Percentiles rank a stretch among this genome's conserved stretches.
phyloP scores from a whole-genome alignment of 371 early-diverging fungal species.

The Blastocladiella emersonii region DNA sequence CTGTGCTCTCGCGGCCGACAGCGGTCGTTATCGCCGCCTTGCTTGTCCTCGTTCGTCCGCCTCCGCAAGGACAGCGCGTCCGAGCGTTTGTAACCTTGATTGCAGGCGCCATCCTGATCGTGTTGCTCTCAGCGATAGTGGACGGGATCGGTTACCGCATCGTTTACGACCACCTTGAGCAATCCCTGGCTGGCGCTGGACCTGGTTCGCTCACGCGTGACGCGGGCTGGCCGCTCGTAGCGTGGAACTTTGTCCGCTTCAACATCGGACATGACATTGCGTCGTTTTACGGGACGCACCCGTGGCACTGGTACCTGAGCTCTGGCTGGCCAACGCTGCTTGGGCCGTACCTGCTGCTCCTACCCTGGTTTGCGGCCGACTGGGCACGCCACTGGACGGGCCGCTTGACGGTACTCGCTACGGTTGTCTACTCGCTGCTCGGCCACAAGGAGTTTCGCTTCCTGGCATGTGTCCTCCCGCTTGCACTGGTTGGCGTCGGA shows the following conservation, averaged over 20 bases:
- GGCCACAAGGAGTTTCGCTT: slow-evolving; percentile 91
- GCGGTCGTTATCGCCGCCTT: too few species aligned
- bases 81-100: too few species aligned
- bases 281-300: slow-evolving; percentile 73
- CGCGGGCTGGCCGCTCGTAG: slow-evolving; percentile 48
- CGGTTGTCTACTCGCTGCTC: slow-evolving; percentile 52
- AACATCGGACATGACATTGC: slow-evolving; percentile 66
- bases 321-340: slow-evolving; percentile 65
- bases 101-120: too few species aligned
- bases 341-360: slow-evolving; percentile 53
- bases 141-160: too few species aligned
- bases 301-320: slow-evolving; percentile 78
- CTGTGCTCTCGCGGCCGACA: slow-evolving; percentile 8
- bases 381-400: slow-evolving; percentile 7
- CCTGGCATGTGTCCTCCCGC: slow-evolving; percentile 68
- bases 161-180: too few species aligned
- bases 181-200: neutral
- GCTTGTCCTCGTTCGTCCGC: too few species aligned
- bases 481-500: slow-evolving; percentile 48
- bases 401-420: slow-evolving; percentile 27
- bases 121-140: too few species aligned
- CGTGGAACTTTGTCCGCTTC: slow-evolving; percentile 55
- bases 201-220: slow-evolving; percentile 4
- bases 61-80: too few species aligned
- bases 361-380: neutral